Evolutionary conservation across 1,139 yeast genomes (phyloP), one percentile per base, ranked within the genome.

Genomic region (Magnusiomyces paraingens): DNA sequence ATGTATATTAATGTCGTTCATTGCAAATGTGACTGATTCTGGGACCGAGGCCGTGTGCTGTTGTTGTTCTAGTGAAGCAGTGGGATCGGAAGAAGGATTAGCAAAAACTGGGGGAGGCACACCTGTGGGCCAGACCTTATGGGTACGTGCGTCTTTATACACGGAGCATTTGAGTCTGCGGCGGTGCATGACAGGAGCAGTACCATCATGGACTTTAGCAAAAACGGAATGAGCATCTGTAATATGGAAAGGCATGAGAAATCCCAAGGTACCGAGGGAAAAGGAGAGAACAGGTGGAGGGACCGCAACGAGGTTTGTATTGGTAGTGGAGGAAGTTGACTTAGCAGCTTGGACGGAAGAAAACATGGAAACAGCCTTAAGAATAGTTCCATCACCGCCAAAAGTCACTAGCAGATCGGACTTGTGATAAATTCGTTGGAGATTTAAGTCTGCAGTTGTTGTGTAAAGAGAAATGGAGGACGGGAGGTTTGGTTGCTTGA

Each of bases 331-430:
- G n/a, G n/a, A n/a, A n/a, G n/a, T n/a, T n/a, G n/a, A n/a, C n/a
- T n/a, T 26, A 8, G 32, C 32, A 1, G 89, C 95, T 6, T 76
- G 76, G 32, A 62, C 62, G n/a, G 59, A 54, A 15, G 71, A 82
- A 66, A 91, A 91, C 60, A 75, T 64, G 8, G 83, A 75, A 0
- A 80, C 79, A 0, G 91, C 93, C 57, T 86, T 79, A 49, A 91
- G 70, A 58, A 91, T 89, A 0, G 98, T 91, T 11, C 98, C 99
- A 67, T 91, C 99, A 12, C 99, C 99, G 10, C 98, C 98, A 41
- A 91, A 70, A 0, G 97, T 87, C 14, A 91, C 89, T 46, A 91
- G 71, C 49, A 90, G 69, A 65, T 91, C 98, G 0, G 82, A 70
- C 55, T 74, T 74, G 2, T 67, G 60, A 52, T 50, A 29, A 46